Conservation (phyloP, 169 alveolate genomes). For the Cyclospora cayetanensis region DNA sequence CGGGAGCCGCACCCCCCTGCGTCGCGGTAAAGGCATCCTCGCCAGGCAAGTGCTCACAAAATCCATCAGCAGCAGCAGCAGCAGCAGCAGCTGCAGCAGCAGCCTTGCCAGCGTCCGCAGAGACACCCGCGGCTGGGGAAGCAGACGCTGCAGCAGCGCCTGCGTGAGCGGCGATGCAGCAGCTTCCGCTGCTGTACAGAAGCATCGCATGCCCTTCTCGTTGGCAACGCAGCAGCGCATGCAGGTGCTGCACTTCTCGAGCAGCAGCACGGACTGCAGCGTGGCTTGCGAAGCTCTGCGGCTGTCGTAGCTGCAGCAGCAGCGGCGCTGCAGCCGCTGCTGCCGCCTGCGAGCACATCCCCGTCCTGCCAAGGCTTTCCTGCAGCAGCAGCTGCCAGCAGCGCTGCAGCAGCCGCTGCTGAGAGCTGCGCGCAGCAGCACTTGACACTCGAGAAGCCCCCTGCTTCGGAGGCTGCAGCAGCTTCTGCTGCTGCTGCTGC, state of each 20-base stretch:
- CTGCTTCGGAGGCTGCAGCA: too few relatives aligned
- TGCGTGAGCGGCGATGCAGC: not conserved
- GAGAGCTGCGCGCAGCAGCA: slow-evolving; percentile 36
- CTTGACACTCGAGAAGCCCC: too few relatives aligned
- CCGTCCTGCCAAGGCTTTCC: slow-evolving; percentile 16
- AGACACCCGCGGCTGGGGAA: not conserved
- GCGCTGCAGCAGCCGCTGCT: slow-evolving; percentile 56
- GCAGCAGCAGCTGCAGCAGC: not conserved
- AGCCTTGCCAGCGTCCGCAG: not conserved
- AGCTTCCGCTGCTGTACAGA: not conserved
- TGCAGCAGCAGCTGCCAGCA: slow-evolving; percentile 56
- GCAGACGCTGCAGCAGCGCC: not conserved
- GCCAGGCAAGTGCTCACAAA: too few relatives aligned
- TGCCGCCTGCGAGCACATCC: slow-evolving; percentile 13
- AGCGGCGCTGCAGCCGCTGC: slow-evolving; percentile 42
- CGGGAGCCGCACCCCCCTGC: too few relatives aligned
- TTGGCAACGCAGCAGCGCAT: slow-evolving; percentile 7
- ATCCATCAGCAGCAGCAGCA: too few relatives aligned
- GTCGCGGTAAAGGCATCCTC: too few relatives aligned
- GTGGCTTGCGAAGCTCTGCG: not conserved
- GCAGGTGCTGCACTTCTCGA: not conserved
- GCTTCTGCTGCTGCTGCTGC: slow-evolving; percentile 29
- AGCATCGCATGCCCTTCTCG: not conserved
- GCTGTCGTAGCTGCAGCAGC: slow-evolving; percentile 9
- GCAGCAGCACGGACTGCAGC: slow-evolving; percentile 11